Conservation (phyloP, 2,329 filamentous ascomycete genomes). For the Cladophialophora chaetospira region DNA sequence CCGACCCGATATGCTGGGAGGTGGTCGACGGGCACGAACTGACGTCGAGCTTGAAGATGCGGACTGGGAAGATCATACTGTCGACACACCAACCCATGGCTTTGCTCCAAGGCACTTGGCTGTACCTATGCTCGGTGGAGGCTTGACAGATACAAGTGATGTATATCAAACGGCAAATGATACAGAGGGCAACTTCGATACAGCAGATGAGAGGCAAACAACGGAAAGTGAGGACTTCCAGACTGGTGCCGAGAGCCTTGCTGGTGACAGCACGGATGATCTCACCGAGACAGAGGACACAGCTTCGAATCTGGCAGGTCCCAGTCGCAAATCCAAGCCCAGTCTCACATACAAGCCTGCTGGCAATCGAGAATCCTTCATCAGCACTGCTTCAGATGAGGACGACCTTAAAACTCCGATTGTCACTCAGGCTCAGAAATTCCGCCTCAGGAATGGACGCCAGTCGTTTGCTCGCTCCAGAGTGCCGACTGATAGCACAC, state of each 20-base stretch:
- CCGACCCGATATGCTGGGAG: slow-evolving; percentile 73
- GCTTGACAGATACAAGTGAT: slow-evolving; percentile 59
- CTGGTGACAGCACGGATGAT: slow-evolving; percentile 73
- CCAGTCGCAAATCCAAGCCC: slow-evolving; percentile 41
- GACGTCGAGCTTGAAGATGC: slow-evolving; percentile 79
- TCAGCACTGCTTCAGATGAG: slow-evolving; percentile 82
- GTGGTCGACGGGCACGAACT: slow-evolving; percentile 69
- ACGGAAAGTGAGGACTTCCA: slow-evolving; percentile 96
- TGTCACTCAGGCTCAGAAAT: slow-evolving; percentile 65
- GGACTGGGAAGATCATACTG: slow-evolving; percentile 85
- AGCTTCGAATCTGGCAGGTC: slow-evolving; percentile 39
- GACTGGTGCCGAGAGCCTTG: slow-evolving; percentile 76
- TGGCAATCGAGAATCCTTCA: slow-evolving; percentile 67
- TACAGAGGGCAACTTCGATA: slow-evolving; percentile 67
- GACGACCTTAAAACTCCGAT: slow-evolving; percentile 66
- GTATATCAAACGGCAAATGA: slow-evolving; percentile 83
- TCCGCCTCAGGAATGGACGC: slow-evolving; percentile 71
- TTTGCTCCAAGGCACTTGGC: slow-evolving; percentile 32
- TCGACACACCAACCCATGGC: slow-evolving; percentile 44
- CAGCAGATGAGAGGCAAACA: slow-evolving; percentile 72
- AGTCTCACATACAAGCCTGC: slow-evolving; percentile 50
- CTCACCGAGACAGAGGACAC: slow-evolving; percentile 80
- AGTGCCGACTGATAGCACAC: slow-evolving; percentile 48
- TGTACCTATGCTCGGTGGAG: slow-evolving; percentile 31
- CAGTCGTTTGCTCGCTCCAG: slow-evolving; percentile 60